Base-by-base conservation (phyloP, 1,284 basidiomycete genomes). In the Athelia sp. region DNA sequence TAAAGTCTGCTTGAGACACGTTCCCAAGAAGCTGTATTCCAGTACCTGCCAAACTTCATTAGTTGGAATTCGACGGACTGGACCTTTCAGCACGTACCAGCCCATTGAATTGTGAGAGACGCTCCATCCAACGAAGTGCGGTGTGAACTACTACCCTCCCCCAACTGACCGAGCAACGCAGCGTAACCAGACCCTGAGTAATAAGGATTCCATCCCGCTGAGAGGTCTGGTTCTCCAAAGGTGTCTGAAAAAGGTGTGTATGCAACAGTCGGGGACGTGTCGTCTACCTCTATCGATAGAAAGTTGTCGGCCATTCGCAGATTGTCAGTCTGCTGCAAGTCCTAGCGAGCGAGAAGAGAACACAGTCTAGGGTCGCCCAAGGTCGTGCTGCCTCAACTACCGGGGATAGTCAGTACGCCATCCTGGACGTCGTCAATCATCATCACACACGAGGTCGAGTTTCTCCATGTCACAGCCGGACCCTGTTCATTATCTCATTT, bases 191-290 rank as follows among this genome's bases (percentile, higher is more conserved):
- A 75, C 42, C 43, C 46, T 4, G 69, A 65, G 61, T 75, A 85
- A 63, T 73, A 76, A 17, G 82, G 76, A 60, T 81, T 81, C 87
- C 86, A 89, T 58, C 84, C 82, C 24, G 69, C 70, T n/a, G 64
- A 58, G 46, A 78, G 56, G 56, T 78, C 70, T 1, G 76, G 68
- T 14, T 68, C 63, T 29, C 73, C 67, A 50, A 76, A 65, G 15
- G 76, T 79, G 61, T 82, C 78, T 44, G 68, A 58, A 51, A 80
- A 76, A 18, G 86, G 87, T 50, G 66, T 71, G 67, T 87, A 89
- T 35, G 60, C 58, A 56, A 89, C 68, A 43, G 71, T 62, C 13
- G 87, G 87, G 29, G 85, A 87, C 46, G 79, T 78, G 62, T 88
- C 79, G 63, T 84, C 78, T 60, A 89, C 69, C 50, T 67, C 62